Evolutionary conservation across 768 basidiomycete species (phyloP), one percentile per base, ranked within the genome.

Genomic region (Strobilomyces dryophilus): DNA sequence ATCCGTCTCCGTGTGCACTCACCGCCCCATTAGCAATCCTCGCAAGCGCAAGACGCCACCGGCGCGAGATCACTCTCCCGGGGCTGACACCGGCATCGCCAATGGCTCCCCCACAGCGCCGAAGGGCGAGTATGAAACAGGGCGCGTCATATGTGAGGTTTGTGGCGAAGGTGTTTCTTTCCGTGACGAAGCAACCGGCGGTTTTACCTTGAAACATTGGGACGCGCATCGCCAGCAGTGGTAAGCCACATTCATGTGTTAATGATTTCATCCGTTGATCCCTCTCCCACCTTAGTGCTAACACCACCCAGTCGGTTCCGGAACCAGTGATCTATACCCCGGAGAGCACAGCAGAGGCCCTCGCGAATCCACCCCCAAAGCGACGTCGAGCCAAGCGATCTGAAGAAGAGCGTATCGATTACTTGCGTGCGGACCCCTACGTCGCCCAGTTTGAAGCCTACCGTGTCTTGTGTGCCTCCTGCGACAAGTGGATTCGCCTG

Each of bases 401-500:
- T 0, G 88, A 90, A 56, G 85, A 87, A 36, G 86, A 88, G 54
- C 82, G 86, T 18, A 88, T 88, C 57, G 79, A 82, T 42, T 88
- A 88, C 54, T 61, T 79, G 53, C 78, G 82, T 44, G 74, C 78
- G 0, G 88, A 90, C 64, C 85, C 85, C 15, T 87, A 89, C 60
- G 87, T 90, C 39, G 85, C 82, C n/a, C 77, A 85, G 58, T 88
- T 88, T 64, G 87, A 90, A 69, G 81, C 89, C 0, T 89, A 89
- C 64, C 79, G 87, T 10, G 87, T 90, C 32, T 76, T 89, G 10
- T 90, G 89, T 67, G 85, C 83, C 43, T 82, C 79, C 5, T 92
- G 89, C 71, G 84, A 89, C 67, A 90, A 89, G 66, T 91, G 89
- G 89, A 89, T 91, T 57, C 78, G 89, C 15, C 74, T 91, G n/a